Conservation (phyloP, 805 yeast genomes). For the Ogataea zsoltii region DNA sequence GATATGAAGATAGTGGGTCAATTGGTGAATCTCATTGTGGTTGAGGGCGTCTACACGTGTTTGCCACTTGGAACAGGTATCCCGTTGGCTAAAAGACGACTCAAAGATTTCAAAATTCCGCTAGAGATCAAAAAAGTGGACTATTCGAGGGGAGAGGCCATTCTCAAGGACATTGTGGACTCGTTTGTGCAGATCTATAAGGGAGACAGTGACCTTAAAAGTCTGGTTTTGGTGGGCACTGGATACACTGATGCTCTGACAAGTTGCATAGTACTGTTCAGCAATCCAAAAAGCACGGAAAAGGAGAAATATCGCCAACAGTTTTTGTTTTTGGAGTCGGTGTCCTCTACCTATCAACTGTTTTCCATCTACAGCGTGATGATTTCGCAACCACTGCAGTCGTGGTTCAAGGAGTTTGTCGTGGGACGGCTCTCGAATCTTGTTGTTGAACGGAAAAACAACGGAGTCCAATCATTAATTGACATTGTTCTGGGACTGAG, state of each 20-base stretch:
- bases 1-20: slow-evolving; percentile 77
- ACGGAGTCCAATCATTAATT: slow-evolving; percentile 70
- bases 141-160: slow-evolving; percentile 13
- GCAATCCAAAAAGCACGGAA: slow-evolving; percentile 32
- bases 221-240: slow-evolving; percentile 60
- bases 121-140: slow-evolving; percentile 25
- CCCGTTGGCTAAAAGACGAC: slow-evolving; percentile 59
- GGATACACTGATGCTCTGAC: slow-evolving; percentile 64
- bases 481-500: slow-evolving; percentile 79
- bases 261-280: slow-evolving; percentile 44
- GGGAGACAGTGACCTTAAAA: slow-evolving; percentile 49
- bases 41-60: slow-evolving; percentile 71
- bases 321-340: slow-evolving; percentile 36
- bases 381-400: slow-evolving; percentile 48
- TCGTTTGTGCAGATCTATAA: slow-evolving; percentile 38
- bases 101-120: slow-evolving; percentile 46
- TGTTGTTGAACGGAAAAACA: slow-evolving; percentile 50
- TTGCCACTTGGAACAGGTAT: slow-evolving; percentile 59
- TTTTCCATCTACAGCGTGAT: slow-evolving; percentile 61
- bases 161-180: slow-evolving; percentile 29
- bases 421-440: slow-evolving; percentile 51
- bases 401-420: slow-evolving; percentile 48
- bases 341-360: slow-evolving; percentile 68
- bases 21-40: slow-evolving; percentile 61
- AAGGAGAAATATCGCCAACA: slow-evolving; percentile 1